A percentile compares a stretch with the other conserved stretches of the same genome.
phyloP scores from a whole-genome alignment of 805 yeast species.

The Candida khao-thaluensis region DNA sequence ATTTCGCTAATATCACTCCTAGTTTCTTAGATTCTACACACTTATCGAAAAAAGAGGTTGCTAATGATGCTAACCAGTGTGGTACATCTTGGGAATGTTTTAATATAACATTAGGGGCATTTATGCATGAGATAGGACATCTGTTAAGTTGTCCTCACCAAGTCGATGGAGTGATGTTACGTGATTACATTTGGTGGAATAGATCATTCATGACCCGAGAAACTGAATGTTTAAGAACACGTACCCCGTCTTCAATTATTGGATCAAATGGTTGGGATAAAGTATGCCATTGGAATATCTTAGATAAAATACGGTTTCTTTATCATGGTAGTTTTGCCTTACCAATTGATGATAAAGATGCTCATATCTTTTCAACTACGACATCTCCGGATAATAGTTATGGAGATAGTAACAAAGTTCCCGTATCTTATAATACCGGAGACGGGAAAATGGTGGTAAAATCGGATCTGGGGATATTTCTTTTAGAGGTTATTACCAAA shows the following conservation, averaged over 20 bases:
- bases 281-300: constrained; percentile 85
- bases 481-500: constrained; percentile 67
- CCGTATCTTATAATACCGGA: constrained; percentile 22
- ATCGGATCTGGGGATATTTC: constrained; percentile 67
- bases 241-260: constrained; percentile 41
- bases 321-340: constrained; percentile 77
- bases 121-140: constrained; percentile 95
- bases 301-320: constrained; percentile 74
- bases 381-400: constrained; percentile 17
- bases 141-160: constrained; percentile 90
- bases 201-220: constrained; percentile 80
- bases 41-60: constrained; percentile 68
- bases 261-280: constrained; percentile 47
- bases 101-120: constrained; percentile 86
- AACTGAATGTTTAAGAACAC: constrained; percentile 52
- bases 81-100: constrained; percentile 89
- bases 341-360: constrained; percentile 51
- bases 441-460: constrained; percentile 34
- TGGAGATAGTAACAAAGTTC: constrained; percentile 18
- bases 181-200: constrained; percentile 80
- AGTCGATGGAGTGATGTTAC: constrained; percentile 82
- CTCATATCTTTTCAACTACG: constrained; percentile 34
- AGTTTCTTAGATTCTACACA: constrained; percentile 71
- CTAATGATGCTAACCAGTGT: constrained; percentile 83
- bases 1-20: constrained; percentile 65